Evolutionary conservation across 2,329 filamentous ascomycete genomes (phyloP).

Genomic region (Arthrobotrys sinensis): DNA sequence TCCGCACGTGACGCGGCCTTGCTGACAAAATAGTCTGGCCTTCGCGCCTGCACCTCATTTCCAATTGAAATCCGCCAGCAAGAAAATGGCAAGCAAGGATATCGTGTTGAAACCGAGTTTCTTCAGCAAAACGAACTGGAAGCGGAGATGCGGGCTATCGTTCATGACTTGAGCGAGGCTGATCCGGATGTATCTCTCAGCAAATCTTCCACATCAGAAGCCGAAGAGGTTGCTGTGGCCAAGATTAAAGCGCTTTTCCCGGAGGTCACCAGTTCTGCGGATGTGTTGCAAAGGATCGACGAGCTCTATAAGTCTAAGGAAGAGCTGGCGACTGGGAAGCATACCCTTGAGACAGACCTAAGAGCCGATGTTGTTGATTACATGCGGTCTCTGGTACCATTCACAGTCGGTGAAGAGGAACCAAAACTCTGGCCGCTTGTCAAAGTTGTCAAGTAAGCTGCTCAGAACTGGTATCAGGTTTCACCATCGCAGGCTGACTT

Average conservation of each 20-base stretch:
- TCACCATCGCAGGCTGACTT: neutral
- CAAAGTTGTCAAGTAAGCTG: slow-evolving; percentile 19
- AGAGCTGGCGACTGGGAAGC: neutral
- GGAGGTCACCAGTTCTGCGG: neutral
- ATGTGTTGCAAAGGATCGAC: neutral
- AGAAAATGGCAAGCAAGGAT: neutral
- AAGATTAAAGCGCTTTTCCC: slow-evolving; percentile 18
- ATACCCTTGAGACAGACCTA: slow-evolving; percentile 8
- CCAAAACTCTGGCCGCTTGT: slow-evolving; percentile 16
- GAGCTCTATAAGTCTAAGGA: neutral
- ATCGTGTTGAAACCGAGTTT: slow-evolving; percentile 21
- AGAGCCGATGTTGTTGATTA: slow-evolving; percentile 1
- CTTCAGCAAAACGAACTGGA: slow-evolving; percentile 11
- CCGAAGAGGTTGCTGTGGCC: neutral
- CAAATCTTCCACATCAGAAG: neutral
- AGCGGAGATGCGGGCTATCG: slow-evolving; percentile 14
- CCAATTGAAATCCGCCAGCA: slow-evolving; percentile 17
- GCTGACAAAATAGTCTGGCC: slow-evolving; percentile 11
- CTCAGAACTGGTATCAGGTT: neutral
- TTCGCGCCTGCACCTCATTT: slow-evolving; percentile 18
- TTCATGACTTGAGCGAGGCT: neutral
- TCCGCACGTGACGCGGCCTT: neutral
- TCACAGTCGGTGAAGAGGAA: neutral
- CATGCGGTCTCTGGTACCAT: slow-evolving; percentile 10
- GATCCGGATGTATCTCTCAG: neutral